A percentile compares a stretch with the other conserved stretches of the same genome.
Evolutionary conservation across 768 basidiomycete genomes (phyloP).

Genomic region (Leccinum truebloodii): DNA sequence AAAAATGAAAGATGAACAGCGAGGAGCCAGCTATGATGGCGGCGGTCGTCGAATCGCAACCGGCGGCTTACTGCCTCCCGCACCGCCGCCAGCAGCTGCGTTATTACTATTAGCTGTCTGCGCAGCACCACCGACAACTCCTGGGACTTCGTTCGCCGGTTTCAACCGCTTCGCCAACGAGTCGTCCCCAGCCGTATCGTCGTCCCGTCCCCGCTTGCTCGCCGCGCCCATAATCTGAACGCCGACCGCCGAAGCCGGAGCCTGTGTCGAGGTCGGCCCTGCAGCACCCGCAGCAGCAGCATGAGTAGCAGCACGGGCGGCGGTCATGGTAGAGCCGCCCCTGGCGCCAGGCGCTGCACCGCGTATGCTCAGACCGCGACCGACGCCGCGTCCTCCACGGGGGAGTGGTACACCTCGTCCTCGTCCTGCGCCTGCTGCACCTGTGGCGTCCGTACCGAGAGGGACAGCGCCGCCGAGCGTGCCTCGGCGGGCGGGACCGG

Average conservation of each 20-base stretch:
- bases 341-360: constrained; percentile 31
- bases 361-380: constrained; percentile 29
- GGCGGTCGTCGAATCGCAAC: constrained; percentile 36
- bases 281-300: not conserved
- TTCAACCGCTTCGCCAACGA: constrained; percentile 69
- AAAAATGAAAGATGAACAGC: not conserved
- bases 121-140: not conserved
- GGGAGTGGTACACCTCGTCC: constrained; percentile 37
- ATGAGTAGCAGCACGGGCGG: constrained; percentile 14
- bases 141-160: constrained; percentile 38
- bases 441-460: constrained; percentile 26
- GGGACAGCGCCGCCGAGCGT: constrained; percentile 32
- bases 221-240: constrained; percentile 68
- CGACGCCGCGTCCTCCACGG: constrained; percentile 34
- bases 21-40: constrained; percentile 8
- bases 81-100: not conserved
- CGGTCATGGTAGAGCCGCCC: constrained; percentile 24
- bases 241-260: constrained; percentile 30
- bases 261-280: not conserved
- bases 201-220: constrained; percentile 64
- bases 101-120: not conserved
- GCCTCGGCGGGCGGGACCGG: constrained; percentile 32
- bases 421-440: constrained; percentile 16
- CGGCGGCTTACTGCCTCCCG: constrained; percentile 35
- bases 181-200: constrained; percentile 48